Conservation (phyloP, 257 asterid species). For the Cruciata laevipes region DNA sequence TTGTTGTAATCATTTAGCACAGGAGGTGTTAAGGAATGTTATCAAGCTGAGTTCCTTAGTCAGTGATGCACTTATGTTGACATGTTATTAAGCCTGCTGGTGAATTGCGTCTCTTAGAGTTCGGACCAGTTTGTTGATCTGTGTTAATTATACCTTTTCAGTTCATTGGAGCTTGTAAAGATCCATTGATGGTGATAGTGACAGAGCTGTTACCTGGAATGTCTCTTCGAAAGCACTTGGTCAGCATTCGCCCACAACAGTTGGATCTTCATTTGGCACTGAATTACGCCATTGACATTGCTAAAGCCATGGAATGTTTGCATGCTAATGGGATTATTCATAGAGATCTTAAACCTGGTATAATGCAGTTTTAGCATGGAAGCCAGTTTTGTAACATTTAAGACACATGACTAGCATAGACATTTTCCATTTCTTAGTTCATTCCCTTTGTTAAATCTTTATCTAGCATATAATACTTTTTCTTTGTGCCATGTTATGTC, state of each 20-base stretch:
- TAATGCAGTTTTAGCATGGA: constrained; percentile 7
- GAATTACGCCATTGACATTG: constrained; percentile 82
- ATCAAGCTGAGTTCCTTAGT: constrained; percentile 5
- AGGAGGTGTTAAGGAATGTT: background rate
- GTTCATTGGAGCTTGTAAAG: constrained; percentile 98
- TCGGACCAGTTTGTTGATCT: background rate
- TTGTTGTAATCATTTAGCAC: too few species aligned
- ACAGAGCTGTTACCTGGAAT: constrained; percentile 89
- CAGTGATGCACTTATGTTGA: background rate
- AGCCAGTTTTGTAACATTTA: constrained; percentile 13
- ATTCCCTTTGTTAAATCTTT: constrained; percentile 5
- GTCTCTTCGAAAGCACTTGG: constrained; percentile 88
- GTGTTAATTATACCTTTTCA: constrained; percentile 24
- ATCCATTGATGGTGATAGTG: constrained; percentile 95
- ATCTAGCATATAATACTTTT: constrained; percentile 5
- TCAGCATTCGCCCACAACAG: constrained; percentile 70
- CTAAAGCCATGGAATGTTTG: constrained; percentile 88
- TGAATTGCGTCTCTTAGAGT: background rate
- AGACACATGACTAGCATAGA: constrained; percentile 7
- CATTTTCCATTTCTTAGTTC: background rate
- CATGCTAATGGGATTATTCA: constrained; percentile 94
- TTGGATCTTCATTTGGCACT: constrained; percentile 69
- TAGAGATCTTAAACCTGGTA: constrained; percentile 98
- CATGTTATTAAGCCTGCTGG: background rate
- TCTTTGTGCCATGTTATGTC: constrained; percentile 9